Conservation (phyloP, 805 yeast species). For the Metschnikowia arizonensis region DNA sequence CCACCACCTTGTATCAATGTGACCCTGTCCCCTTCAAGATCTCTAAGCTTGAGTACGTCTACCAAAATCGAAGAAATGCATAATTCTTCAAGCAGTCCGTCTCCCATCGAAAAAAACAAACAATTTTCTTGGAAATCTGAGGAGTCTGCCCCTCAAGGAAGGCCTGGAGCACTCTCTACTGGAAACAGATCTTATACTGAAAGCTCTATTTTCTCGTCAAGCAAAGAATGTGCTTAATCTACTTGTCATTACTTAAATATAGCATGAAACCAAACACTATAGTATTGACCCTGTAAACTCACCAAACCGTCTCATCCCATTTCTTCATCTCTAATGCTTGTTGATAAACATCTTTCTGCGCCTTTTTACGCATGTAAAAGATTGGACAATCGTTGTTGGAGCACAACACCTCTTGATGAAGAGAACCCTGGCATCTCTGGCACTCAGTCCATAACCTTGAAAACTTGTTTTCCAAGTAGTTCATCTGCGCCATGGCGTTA, state of each 20-base stretch:
- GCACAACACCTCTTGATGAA: conserved; percentile 94
- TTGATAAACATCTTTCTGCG: conserved; percentile 63
- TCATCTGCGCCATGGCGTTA: conserved; percentile 74
- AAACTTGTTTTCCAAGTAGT: conserved; percentile 74
- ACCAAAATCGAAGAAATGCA: conserved; percentile 1
- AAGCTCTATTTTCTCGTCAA: conserved; percentile 20
- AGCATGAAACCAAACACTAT: neutral
- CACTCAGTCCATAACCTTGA: conserved; percentile 96
- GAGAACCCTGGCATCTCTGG: conserved; percentile 93
- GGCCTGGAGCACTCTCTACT: conserved; percentile 32
- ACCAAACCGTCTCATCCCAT: conserved; percentile 64
- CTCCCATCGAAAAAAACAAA: conserved; percentile 8
- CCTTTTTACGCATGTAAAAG: conserved; percentile 91
- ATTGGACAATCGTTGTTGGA: conserved; percentile 96
- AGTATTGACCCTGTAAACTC: neutral
- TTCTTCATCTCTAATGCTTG: conserved; percentile 56
- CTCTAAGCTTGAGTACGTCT: neutral
- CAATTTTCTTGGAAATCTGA: conserved; percentile 25
- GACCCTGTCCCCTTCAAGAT: conserved; percentile 3
- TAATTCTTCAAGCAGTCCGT: conserved; percentile 2
- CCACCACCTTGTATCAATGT: neutral
- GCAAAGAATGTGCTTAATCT: conserved; percentile 8
- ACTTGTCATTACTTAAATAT: neutral
- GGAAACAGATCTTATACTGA: conserved; percentile 34
- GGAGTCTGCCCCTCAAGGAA: conserved; percentile 19